phyloP scores from a whole-genome alignment of 805 yeast genomes.

The Groenewaldozyma tartarivorans region DNA sequence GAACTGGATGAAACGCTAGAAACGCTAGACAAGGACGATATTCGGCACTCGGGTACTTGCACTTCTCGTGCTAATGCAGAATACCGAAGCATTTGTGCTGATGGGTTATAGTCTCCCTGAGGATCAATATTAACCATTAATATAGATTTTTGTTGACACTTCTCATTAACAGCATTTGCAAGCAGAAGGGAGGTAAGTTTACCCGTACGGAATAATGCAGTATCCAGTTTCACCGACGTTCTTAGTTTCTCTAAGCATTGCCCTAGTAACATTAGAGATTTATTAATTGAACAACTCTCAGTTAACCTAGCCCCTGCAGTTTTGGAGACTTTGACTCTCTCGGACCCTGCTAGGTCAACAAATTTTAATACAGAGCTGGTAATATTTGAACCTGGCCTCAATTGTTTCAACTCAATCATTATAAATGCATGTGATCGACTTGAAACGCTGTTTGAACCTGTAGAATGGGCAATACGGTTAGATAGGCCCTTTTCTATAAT shows the following conservation, averaged over 20 bases:
- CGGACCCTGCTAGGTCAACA: slow-evolving; percentile 47
- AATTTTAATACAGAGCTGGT: slow-evolving; percentile 33
- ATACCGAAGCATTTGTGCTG: slow-evolving; percentile 25
- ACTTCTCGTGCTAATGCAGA: slow-evolving; percentile 23
- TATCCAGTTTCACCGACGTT: slow-evolving; percentile 25
- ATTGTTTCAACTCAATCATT: slow-evolving; percentile 31
- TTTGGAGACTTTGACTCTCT: slow-evolving; percentile 38
- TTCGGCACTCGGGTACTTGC: slow-evolving; percentile 13
- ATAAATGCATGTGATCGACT: slow-evolving; percentile 47
- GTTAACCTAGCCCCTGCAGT: slow-evolving; percentile 36
- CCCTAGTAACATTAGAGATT: slow-evolving; percentile 41
- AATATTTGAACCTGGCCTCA: slow-evolving; percentile 11
- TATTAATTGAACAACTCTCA: slow-evolving; percentile 42
- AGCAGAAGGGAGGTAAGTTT: slow-evolving; percentile 41
- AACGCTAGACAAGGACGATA: slow-evolving; percentile 10
- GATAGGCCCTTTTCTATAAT: slow-evolving; percentile 33
- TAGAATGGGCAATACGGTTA: slow-evolving; percentile 34
- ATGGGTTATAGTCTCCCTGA: slow-evolving; percentile 29
- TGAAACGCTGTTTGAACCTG: slow-evolving; percentile 35
- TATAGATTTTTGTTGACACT: slow-evolving; percentile 23
- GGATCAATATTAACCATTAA: slow-evolving; percentile 34
- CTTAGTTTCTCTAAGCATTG: slow-evolving; percentile 37
- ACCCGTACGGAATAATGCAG: slow-evolving; percentile 37
- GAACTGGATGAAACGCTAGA: background rate
- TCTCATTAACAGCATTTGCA: slow-evolving; percentile 32